Evolutionary conservation across 805 yeast species (phyloP).

Genomic region (Kodamaea lidongshanica): DNA sequence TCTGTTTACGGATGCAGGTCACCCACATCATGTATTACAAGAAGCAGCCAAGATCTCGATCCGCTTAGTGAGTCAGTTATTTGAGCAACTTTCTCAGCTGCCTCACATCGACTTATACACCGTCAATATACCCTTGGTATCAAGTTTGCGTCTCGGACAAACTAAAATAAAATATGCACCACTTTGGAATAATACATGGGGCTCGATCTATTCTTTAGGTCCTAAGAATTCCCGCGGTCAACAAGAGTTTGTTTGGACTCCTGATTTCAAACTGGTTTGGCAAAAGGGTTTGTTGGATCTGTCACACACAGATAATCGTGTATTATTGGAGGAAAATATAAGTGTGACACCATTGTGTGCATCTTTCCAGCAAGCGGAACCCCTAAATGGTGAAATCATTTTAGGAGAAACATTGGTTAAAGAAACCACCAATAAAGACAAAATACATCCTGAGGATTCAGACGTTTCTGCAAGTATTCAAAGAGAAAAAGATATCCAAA

Average conservation of each 20-base stretch:
- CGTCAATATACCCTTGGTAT: slow-evolving; percentile 77
- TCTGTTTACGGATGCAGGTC: slow-evolving; percentile 59
- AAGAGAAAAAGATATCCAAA: background rate
- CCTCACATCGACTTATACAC: slow-evolving; percentile 62
- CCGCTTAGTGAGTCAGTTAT: slow-evolving; percentile 53
- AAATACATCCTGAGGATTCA: background rate
- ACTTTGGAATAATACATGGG: slow-evolving; percentile 79
- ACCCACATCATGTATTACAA: slow-evolving; percentile 43
- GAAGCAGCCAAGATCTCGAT: slow-evolving; percentile 69
- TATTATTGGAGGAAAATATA: slow-evolving; percentile 56
- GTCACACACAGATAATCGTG: slow-evolving; percentile 62
- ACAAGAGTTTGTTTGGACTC: slow-evolving; percentile 70
- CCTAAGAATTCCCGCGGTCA: slow-evolving; percentile 19
- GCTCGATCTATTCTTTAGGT: slow-evolving; percentile 45
- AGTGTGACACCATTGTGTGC: slow-evolving; percentile 59
- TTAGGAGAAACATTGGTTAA: too few relatives aligned
- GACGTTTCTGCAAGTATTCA: too few relatives aligned
- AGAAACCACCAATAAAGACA: slow-evolving; percentile 6
- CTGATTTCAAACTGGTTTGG: slow-evolving; percentile 68
- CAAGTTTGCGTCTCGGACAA: slow-evolving; percentile 41
- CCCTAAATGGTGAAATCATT: slow-evolving; percentile 52
- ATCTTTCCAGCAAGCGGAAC: slow-evolving; percentile 50
- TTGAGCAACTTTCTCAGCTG: slow-evolving; percentile 47
- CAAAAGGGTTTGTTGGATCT: slow-evolving; percentile 37
- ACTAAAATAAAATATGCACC: slow-evolving; percentile 71